Evolutionary conservation across 768 basidiomycete genomes (phyloP).

Genomic region (Trichaptum fuscoviolaceum): DNA sequence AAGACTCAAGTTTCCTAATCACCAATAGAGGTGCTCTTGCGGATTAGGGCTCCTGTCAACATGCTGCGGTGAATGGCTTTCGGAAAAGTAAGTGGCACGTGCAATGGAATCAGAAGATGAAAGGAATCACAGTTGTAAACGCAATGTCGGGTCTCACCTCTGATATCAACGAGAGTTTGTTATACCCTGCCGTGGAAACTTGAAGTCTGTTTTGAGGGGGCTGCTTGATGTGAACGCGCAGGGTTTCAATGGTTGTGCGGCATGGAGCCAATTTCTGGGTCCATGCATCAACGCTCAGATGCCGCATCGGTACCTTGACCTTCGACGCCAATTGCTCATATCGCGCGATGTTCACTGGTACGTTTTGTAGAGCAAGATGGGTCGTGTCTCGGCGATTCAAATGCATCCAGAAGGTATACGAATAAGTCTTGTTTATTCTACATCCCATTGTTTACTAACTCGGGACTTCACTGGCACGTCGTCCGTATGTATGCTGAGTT

Average conservation of each 20-base stretch:
- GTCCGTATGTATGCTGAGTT: neutral
- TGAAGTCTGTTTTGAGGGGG: neutral
- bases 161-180: neutral
- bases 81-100: neutral
- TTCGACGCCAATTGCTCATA: neutral
- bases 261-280: neutral
- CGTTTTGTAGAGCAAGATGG: neutral
- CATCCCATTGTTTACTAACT: neutral
- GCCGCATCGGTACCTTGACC: neutral
- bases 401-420: too few relatives aligned
- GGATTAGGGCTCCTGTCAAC: neutral
- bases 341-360: neutral
- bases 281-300: neutral
- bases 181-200: neutral
- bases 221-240: neutral
- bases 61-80: neutral
- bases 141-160: neutral
- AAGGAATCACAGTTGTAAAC: neutral
- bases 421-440: neutral
- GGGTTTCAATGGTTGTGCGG: neutral
- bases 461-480: too few relatives aligned
- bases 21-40: neutral
- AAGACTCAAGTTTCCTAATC: too few relatives aligned
- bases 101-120: neutral
- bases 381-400: neutral